Conservation (phyloP, 768 basidiomycete species). For the Kwoniella botswanensis region DNA sequence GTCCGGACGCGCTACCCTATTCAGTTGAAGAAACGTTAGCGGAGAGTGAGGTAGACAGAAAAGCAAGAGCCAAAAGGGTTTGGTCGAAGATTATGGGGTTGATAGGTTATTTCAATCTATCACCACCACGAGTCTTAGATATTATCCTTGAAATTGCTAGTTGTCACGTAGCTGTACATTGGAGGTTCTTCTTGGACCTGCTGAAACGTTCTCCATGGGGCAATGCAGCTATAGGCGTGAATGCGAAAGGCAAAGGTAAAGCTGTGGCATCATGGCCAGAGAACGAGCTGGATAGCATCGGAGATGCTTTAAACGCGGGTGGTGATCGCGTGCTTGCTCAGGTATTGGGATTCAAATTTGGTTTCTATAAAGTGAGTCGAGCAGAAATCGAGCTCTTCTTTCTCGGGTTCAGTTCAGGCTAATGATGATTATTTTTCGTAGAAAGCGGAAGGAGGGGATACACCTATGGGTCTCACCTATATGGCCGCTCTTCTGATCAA, state of each 20-base stretch:
- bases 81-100: slow-evolving; percentile 60
- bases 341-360: slow-evolving; percentile 97
- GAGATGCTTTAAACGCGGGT: slow-evolving; percentile 52
- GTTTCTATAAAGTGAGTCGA: slow-evolving; percentile 76
- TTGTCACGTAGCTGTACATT: slow-evolving; percentile 77
- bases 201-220: slow-evolving; percentile 87
- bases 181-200: slow-evolving; percentile 84
- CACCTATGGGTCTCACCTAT: slow-evolving; percentile 76
- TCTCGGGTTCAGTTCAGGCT: not conserved
- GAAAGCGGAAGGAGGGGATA: slow-evolving; percentile 66
- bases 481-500: slow-evolving; percentile 85
- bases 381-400: not conserved
- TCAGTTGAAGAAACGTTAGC: slow-evolving; percentile 20
- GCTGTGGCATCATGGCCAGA: slow-evolving; percentile 42
- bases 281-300: slow-evolving; percentile 41
- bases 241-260: slow-evolving; percentile 51
- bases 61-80: slow-evolving; percentile 39
- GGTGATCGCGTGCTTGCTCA: slow-evolving; percentile 64
- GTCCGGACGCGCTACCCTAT: slow-evolving; percentile 55
- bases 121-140: slow-evolving; percentile 92
- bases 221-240: slow-evolving; percentile 38
- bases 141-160: slow-evolving; percentile 90
- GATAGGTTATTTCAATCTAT: slow-evolving; percentile 86
- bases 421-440: slow-evolving; percentile 58
- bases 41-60: slow-evolving; percentile 16